phyloP scores from a whole-genome alignment of 1,284 basidiomycete genomes.

The Sanghuangporus baumii region DNA sequence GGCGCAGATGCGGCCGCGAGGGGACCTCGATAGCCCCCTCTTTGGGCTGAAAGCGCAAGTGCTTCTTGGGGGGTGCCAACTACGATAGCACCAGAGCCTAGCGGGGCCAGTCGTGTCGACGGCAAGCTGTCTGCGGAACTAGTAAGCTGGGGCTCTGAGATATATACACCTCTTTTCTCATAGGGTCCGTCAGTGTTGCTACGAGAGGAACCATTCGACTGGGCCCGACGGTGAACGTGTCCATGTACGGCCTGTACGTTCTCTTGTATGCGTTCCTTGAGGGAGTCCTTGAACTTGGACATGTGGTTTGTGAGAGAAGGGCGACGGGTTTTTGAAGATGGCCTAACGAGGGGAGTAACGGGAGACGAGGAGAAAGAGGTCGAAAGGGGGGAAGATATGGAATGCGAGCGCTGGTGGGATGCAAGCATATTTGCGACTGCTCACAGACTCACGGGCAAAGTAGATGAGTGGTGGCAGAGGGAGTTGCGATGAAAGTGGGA shows the following conservation, averaged over 20 bases:
- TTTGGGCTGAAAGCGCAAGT: constrained; percentile 27
- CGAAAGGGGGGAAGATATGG: constrained; percentile 15
- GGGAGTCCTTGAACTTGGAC: constrained; percentile 12
- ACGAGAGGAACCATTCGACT: background rate
- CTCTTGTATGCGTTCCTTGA: constrained; percentile 13
- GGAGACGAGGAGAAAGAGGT: constrained; percentile 3
- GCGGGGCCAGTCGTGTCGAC: constrained; percentile 30
- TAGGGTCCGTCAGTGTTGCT: background rate
- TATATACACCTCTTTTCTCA: constrained; percentile 42
- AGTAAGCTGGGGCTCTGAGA: constrained; percentile 56
- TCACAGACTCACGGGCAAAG: background rate
- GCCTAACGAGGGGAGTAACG: background rate
- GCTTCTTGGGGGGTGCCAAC: constrained; percentile 76
- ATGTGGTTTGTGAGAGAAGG: constrained; percentile 14
- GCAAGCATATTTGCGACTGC: constrained; percentile 1
- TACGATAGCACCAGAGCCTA: constrained; percentile 63
- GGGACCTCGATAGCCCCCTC: constrained; percentile 19
- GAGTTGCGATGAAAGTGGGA: background rate
- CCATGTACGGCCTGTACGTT: constrained; percentile 28
- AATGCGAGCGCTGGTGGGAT: background rate
- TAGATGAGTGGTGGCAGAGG: background rate
- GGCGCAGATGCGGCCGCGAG: constrained; percentile 14
- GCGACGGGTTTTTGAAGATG: constrained; percentile 1
- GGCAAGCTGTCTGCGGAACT: constrained; percentile 22
- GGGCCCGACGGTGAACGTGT: constrained; percentile 15